Percentiles rank a stretch among this genome's conserved stretches.
phyloP scores from a whole-genome alignment of 176 grass and related monocot species.

The Carex myosuroides region DNA sequence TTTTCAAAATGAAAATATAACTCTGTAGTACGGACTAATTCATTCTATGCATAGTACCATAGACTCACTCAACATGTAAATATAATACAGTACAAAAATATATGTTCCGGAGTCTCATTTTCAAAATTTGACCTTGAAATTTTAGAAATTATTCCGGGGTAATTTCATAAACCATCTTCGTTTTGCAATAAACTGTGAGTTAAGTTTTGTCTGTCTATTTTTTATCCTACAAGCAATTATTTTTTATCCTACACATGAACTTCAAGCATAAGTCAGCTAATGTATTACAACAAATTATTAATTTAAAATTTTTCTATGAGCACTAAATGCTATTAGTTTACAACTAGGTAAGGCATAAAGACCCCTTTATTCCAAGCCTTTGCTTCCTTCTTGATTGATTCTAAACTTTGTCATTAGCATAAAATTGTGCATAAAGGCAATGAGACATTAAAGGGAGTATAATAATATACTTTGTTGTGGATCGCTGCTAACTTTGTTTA shows the following conservation, averaged over 20 bases:
- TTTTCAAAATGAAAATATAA: too few species aligned
- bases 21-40: too few species aligned
- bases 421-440: constrained; percentile 6
- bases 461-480: constrained; percentile 20
- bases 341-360: constrained; percentile 8
- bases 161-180: too few species aligned
- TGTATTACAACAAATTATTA: neutral
- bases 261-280: neutral
- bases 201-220: too few species aligned
- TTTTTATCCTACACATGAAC: neutral
- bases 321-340: neutral
- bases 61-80: too few species aligned
- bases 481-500: neutral
- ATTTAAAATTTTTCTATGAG: neutral
- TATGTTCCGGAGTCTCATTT: too few species aligned
- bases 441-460: constrained; percentile 1
- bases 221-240: too few species aligned
- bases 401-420: constrained; percentile 22
- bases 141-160: too few species aligned
- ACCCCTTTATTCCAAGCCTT: constrained; percentile 18
- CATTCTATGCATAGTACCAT: too few species aligned
- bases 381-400: constrained; percentile 21
- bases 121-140: neutral
- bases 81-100: too few species aligned
- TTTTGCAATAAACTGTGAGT: too few species aligned